Conservation (phyloP, 306 rosid genomes). For the Pterocarpus santalinus region DNA sequence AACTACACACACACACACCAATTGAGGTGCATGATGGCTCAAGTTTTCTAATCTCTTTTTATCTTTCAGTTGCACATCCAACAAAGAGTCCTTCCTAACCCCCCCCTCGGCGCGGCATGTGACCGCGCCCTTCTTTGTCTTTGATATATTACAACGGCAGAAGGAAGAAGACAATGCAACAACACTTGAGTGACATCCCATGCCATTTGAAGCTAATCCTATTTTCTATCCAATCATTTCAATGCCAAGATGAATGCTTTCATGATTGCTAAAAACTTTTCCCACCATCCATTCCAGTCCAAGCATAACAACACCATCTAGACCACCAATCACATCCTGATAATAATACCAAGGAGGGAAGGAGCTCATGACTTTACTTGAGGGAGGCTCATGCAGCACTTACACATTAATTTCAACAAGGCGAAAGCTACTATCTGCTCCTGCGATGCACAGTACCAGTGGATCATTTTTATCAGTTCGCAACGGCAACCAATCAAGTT, state of each 20-base stretch:
- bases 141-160: neutral
- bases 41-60: slow-evolving; percentile 5
- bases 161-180: slow-evolving; percentile 36
- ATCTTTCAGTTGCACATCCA: slow-evolving; percentile 24
- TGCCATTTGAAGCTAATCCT: neutral
- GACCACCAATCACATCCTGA: slow-evolving; percentile 28
- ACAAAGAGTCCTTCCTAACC: neutral
- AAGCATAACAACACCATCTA: slow-evolving; percentile 27
- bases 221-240: slow-evolving; percentile 20
- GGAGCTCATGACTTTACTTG: slow-evolving; percentile 22
- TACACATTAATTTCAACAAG: slow-evolving; percentile 80
- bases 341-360: slow-evolving; percentile 10
- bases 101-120: neutral
- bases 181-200: slow-evolving; percentile 29
- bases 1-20: neutral
- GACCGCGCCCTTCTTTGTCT: neutral
- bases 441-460: slow-evolving; percentile 92
- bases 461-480: slow-evolving; percentile 89
- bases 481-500: slow-evolving; percentile 98
- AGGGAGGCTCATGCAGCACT: slow-evolving; percentile 53
- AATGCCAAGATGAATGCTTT: slow-evolving; percentile 20
- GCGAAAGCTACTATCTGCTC: slow-evolving; percentile 98
- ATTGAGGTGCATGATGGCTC: neutral
- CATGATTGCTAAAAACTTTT: slow-evolving; percentile 28
- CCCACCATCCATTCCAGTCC: slow-evolving; percentile 13